Conservation (phyloP, 176 grass and related monocot genomes). For the Musa troglodytarum region DNA sequence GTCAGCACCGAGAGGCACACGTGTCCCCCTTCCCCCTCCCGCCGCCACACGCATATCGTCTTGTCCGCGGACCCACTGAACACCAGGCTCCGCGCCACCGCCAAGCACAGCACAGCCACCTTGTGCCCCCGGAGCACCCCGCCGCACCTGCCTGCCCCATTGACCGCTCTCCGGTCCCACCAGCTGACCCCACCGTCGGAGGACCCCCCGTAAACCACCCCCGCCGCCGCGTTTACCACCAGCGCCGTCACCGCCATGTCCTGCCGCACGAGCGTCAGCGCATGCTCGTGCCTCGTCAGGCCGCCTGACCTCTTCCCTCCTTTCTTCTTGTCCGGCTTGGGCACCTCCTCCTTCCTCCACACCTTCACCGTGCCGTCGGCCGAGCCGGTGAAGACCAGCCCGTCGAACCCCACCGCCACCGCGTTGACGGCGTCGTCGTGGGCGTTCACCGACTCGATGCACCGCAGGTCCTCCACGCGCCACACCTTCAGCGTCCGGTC, state of each 20-base stretch:
- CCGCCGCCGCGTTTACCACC: background rate
- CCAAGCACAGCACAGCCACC: conserved; percentile 15
- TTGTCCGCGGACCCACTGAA: conserved; percentile 16
- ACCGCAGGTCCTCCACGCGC: conserved; percentile 13
- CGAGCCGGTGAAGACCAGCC: conserved; percentile 14
- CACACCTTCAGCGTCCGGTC: conserved; percentile 19
- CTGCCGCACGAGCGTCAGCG: background rate
- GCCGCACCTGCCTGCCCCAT: background rate
- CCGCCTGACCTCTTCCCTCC: background rate
- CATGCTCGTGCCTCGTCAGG: conserved; percentile 2
- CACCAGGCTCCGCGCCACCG: conserved; percentile 7
- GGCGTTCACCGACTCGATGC: conserved; percentile 22
- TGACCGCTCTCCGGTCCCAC: background rate
- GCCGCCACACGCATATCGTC: conserved; percentile 17
- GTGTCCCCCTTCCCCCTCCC: background rate
- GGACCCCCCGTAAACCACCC: conserved; percentile 14
- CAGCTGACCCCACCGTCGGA: conserved; percentile 12
- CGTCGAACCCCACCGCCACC: background rate
- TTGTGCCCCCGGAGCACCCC: conserved; percentile 15
- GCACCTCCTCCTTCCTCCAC: conserved; percentile 4
- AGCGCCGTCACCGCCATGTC: conserved; percentile 17
- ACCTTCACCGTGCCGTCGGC: conserved; percentile 22
- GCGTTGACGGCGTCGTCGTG: conserved; percentile 16
- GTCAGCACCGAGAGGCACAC: conserved; percentile 10
- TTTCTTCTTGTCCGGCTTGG: conserved; percentile 5